Percentiles rank a stretch among this genome's conserved stretches.
Evolutionary conservation across 495 filamentous ascomycete species (phyloP).

Genomic region (Tuber magnatum): DNA sequence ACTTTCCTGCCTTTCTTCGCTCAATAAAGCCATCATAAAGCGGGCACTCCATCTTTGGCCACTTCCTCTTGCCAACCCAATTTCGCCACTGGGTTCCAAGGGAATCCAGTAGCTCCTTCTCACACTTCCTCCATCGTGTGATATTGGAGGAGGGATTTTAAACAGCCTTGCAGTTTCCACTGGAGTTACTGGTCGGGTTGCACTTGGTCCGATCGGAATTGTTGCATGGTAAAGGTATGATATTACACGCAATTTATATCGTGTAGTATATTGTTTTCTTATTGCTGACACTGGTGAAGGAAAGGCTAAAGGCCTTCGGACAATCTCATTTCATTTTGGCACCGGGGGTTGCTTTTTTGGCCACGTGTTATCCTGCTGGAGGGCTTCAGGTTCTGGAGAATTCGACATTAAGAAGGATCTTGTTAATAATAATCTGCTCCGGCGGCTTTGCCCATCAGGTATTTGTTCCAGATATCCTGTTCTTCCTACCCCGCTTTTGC

Average conservation of each 20-base stretch:
- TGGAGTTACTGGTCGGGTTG: background rate
- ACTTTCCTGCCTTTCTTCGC: background rate
- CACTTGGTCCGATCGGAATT: background rate
- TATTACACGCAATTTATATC: background rate
- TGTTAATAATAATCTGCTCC: background rate
- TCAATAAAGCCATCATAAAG: background rate
- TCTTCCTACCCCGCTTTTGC: background rate
- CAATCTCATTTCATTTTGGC: background rate
- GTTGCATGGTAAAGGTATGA: background rate
- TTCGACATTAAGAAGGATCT: background rate
- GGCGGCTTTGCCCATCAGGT: no score
- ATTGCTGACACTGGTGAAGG: background rate
- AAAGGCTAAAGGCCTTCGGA: background rate
- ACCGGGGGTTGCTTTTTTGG: background rate
- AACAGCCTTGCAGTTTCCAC: background rate
- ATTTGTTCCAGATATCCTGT: background rate
- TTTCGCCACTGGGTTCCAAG: background rate
- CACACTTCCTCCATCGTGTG: background rate
- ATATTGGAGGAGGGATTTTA: background rate
- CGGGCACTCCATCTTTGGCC: background rate
- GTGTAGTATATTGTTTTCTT: background rate
- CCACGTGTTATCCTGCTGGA: no score
- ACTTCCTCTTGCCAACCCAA: background rate
- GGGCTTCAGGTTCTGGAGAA: background rate
- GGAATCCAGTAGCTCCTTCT: background rate